These are phyloP conservation scores for Lecanoromycetidae sp. DNA, from an alignment of 2,329 filamentous ascomycete genomes.

Conservation along the genomic window DNA sequence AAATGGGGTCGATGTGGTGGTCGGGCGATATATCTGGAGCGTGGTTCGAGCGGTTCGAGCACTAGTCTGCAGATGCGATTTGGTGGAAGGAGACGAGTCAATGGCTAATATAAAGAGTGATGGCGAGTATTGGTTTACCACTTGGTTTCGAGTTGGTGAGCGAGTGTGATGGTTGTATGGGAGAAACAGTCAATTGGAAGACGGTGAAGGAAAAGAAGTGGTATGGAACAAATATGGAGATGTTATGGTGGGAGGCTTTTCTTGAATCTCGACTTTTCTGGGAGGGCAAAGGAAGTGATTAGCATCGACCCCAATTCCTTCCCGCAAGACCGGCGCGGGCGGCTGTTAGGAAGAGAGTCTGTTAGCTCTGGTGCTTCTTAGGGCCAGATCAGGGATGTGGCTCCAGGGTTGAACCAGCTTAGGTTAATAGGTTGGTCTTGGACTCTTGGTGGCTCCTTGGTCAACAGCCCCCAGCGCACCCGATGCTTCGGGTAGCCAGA, in stretches of 20 bases:
- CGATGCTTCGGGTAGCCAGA: constrained; percentile 6
- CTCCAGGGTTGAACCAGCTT: constrained; percentile 2
- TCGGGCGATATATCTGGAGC: neutral
- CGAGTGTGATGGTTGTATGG: too few species aligned
- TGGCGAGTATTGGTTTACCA: neutral
- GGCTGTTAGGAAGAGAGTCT: neutral
- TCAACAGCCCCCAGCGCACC: too few species aligned
- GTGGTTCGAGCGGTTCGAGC: constrained; percentile 6
- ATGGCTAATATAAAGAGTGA: neutral
- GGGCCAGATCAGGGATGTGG: neutral
- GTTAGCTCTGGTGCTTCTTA: neutral
- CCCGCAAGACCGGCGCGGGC: constrained; percentile 2
- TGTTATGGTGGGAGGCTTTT: too few species aligned
- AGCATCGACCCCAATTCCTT: neutral
- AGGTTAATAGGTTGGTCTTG: neutral
- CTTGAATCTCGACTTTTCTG: neutral
- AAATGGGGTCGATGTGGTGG: neutral
- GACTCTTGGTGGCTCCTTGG: too few species aligned
- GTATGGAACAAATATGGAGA: too few species aligned
- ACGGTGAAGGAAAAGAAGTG: neutral
- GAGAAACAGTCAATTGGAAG: too few species aligned
- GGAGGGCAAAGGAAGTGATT: neutral
- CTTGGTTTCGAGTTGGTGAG: neutral
- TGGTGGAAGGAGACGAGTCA: neutral
- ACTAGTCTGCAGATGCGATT: constrained; percentile 1